A percentile compares a stretch with the other conserved stretches of the same genome.
These are phyloP conservation scores for Chaetomiaceae sp. DNA, from an alignment of 2,329 filamentous ascomycete genomes.

Conservation along the genomic window DNA sequence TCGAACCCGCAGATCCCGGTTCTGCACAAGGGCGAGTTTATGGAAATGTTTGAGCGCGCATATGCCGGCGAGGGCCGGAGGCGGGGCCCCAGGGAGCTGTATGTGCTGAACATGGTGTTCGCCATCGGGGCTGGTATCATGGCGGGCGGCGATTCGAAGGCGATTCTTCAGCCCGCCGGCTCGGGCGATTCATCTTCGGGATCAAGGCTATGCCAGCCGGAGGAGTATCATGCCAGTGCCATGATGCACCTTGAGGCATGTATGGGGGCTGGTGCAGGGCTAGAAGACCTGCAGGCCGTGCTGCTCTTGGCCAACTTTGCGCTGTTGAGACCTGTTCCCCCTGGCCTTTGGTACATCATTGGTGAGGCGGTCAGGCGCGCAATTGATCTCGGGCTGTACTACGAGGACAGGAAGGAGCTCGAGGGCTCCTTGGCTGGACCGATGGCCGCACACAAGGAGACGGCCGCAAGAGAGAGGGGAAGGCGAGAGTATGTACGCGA, in stretches of 20 bases:
- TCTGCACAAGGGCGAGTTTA: constrained; percentile 82
- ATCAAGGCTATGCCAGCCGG: constrained; percentile 64
- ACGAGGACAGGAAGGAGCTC: constrained; percentile 73
- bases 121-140: constrained; percentile 94
- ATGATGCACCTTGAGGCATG: constrained; percentile 89
- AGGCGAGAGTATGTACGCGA: constrained; percentile 82
- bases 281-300: constrained; percentile 93
- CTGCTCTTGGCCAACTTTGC: constrained; percentile 87
- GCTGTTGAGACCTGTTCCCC: constrained; percentile 82
- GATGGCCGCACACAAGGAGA: constrained; percentile 36
- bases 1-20: constrained; percentile 95
- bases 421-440: constrained; percentile 55
- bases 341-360: constrained; percentile 95
- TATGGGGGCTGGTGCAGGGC: constrained; percentile 77
- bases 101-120: constrained; percentile 94
- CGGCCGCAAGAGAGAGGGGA: constrained; percentile 49
- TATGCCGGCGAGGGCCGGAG: constrained; percentile 65
- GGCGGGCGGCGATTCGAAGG: constrained; percentile 56
- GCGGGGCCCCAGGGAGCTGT: constrained; percentile 75
- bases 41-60: constrained; percentile 77
- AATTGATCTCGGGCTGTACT: constrained; percentile 86
- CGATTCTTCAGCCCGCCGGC: constrained; percentile 25
- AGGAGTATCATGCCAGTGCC: constrained; percentile 93
- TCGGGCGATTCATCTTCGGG: constrained; percentile 10
- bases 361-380: constrained; percentile 87